Percentiles rank a stretch among this genome's conserved stretches.
Conservation (phyloP, 78 protist genomes). For the Acrasis kona region DNA sequence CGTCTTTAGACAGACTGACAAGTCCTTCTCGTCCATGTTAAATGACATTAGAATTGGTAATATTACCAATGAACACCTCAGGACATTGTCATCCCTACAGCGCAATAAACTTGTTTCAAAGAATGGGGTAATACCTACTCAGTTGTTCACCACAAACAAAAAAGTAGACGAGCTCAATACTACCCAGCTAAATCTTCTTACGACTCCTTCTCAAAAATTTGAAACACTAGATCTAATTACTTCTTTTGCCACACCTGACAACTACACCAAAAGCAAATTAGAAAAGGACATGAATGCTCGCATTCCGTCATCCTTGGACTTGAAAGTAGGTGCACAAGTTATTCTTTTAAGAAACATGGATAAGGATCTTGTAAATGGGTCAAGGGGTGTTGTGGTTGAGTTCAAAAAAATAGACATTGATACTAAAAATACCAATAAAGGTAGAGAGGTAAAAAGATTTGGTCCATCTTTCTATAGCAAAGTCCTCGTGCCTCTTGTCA, state of each 20-base stretch:
- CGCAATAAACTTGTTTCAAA: background rate
- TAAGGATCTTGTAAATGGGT: constrained; percentile 38
- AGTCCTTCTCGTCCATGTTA: background rate
- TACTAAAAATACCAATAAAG: too few species aligned
- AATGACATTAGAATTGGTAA: background rate
- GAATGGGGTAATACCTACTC: background rate
- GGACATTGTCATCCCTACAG: background rate
- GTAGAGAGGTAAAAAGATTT: too few species aligned
- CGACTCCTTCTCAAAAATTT: too few species aligned
- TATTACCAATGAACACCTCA: background rate
- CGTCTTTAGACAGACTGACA: background rate
- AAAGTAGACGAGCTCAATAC: background rate
- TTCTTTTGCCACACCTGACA: background rate
- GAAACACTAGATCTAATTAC: background rate
- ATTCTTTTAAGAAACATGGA: constrained; percentile 36
- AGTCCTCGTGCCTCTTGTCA: too few species aligned
- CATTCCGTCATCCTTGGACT: background rate
- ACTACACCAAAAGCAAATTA: background rate
- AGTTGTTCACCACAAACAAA: background rate
- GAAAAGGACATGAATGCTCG: background rate
- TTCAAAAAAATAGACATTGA: background rate
- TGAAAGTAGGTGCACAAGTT: constrained; percentile 46
- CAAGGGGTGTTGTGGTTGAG: constrained; percentile 28
- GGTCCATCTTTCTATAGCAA: too few species aligned
- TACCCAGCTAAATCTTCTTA: too few species aligned